Base-by-base conservation (phyloP, 2,329 filamentous ascomycete species). In the Pseudogymnoascus sp. region DNA sequence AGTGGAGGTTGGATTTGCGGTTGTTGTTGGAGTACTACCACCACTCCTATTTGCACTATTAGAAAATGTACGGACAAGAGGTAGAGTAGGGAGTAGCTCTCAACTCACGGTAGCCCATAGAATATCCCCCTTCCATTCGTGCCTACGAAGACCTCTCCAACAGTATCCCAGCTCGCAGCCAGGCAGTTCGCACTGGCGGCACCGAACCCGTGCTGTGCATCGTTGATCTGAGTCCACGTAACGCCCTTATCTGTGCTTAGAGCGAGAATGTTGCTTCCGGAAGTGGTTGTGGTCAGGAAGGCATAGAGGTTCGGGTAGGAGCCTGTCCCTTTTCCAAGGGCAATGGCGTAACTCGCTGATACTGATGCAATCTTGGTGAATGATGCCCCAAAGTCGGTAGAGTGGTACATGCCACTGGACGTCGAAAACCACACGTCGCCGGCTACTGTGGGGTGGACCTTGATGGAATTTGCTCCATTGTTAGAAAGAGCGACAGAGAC, bases 391-490 rank as follows among this genome's bases (percentile, higher is more conserved):
- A 74, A 83, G 70, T 85, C 71, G 5, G 77, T 80, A 8, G 80
- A 83, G 67, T 78, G 78, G 74, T 82, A 85, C 59, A 86, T 72
- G 5, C 84, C 84, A 0, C 68, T 73, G 61, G 84, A 76, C 0
- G 83, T 84, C 1, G 82, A 83, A 1, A 82, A 82, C 72, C 79
- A 84, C 59, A 90, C 78, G 59, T 86, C 82, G 11, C 88, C 86
- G 0, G 84, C 82, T 10, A 78, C 76, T 5, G 79, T 78, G 0
- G 85, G 84, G 65, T 87, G 79, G 0, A 78, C 78, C 14, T 81
- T 82, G 8, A 89, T 78, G 35, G 81, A 78, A 40, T 84, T 84
- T 63, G 88, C 75, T 16, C 75, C 70, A 2, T 73, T 77, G 2
- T 75, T 77, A n/a, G 74, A 73, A 0, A 82, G 70, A 0, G 75